Percentiles rank a stretch among this genome's conserved stretches.
Evolutionary conservation across 192 early-diverging fungal species (phyloP).

Genomic region (Podila horticola): DNA sequence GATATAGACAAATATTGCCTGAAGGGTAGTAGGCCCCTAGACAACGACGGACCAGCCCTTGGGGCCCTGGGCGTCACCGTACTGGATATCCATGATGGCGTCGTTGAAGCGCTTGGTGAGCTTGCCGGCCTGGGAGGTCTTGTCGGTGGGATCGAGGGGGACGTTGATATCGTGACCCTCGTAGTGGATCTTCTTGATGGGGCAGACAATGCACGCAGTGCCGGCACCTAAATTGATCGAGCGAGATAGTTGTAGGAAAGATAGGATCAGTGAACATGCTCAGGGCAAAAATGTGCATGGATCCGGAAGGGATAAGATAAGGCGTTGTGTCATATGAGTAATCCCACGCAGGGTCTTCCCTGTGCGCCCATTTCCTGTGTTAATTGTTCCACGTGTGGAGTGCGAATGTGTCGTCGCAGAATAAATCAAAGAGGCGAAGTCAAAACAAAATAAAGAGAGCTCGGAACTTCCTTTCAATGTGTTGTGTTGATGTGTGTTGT

Average conservation of each 20-base stretch:
- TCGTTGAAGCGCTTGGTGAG: slow-evolving; percentile 85
- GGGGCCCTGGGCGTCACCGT: slow-evolving; percentile 84
- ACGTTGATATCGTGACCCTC: slow-evolving; percentile 82
- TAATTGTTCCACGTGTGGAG: background rate
- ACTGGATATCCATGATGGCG: slow-evolving; percentile 92
- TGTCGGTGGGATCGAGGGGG: slow-evolving; percentile 86
- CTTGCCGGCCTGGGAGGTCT: slow-evolving; percentile 84
- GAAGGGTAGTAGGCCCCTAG: slow-evolving; percentile 42
- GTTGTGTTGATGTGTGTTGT: too few relatives aligned
- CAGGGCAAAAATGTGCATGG: background rate
- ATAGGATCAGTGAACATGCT: background rate
- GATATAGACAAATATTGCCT: too few relatives aligned
- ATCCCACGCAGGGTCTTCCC: background rate
- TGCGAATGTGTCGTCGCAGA: background rate
- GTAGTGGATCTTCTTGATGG: slow-evolving; percentile 89
- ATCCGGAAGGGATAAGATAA: background rate
- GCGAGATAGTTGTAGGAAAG: background rate
- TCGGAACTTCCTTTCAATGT: background rate
- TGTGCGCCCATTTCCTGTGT: too few relatives aligned
- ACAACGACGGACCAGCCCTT: slow-evolving; percentile 89
- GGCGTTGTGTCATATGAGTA: slow-evolving; percentile 3
- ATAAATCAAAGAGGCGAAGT: background rate
- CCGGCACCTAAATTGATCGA: slow-evolving; percentile 62
- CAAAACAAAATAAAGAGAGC: background rate
- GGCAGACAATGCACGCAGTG: slow-evolving; percentile 94